Conservation (phyloP, 306 rosid genomes). For the Pueraria montana region DNA sequence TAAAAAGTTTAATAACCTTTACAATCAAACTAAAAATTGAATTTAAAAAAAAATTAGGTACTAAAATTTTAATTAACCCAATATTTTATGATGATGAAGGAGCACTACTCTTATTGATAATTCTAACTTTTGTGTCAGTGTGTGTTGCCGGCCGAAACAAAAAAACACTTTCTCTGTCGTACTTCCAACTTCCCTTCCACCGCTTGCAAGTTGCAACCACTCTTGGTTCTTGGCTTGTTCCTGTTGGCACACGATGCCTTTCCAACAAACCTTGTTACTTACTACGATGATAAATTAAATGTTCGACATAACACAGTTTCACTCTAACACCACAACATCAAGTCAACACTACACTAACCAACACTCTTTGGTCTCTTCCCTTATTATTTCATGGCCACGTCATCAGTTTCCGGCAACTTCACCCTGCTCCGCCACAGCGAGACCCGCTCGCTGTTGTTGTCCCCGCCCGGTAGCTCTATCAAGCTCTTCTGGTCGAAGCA, state of each 20-base stretch:
- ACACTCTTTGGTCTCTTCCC: background rate
- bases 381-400: constrained; percentile 15
- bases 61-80: too few relatives aligned
- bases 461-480: background rate
- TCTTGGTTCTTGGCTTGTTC: background rate
- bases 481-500: constrained; percentile 23
- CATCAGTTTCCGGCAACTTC: constrained; percentile 1
- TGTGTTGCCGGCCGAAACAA: background rate
- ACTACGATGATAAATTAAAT: background rate
- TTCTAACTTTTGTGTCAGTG: background rate
- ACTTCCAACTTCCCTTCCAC: background rate
- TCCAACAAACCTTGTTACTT: background rate
- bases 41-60: too few relatives aligned
- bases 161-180: too few relatives aligned
- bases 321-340: too few relatives aligned
- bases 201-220: background rate
- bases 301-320: background rate
- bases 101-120: too few relatives aligned
- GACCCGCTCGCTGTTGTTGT: background rate
- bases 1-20: too few relatives aligned
- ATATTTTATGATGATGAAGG: too few relatives aligned
- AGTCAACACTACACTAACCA: too few relatives aligned
- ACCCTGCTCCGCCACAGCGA: background rate
- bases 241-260: background rate
- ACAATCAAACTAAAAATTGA: too few relatives aligned